These are phyloP conservation scores for Eimeria praecox DNA, from an alignment of 169 alveolate species.

Conservation along the genomic window DNA sequence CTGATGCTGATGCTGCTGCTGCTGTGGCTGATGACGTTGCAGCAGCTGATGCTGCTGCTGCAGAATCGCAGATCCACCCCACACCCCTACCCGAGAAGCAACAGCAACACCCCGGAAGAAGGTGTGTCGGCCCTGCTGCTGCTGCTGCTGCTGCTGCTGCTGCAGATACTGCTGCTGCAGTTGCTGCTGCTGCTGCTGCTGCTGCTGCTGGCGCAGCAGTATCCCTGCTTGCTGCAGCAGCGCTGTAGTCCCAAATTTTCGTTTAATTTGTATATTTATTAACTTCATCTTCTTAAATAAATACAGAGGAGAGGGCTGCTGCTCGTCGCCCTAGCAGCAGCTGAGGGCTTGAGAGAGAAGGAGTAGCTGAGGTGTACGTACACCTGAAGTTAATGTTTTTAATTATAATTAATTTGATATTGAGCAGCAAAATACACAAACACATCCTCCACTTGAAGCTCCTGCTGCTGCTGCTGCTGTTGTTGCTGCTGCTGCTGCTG, in stretches of 20 bases:
- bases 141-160: conserved; percentile 44
- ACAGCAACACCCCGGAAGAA: not conserved
- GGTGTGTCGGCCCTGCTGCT: not conserved
- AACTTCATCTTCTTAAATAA: not conserved
- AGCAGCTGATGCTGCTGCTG: conserved; percentile 36
- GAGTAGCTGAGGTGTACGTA: conserved; percentile 12
- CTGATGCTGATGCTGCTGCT: conserved; percentile 8
- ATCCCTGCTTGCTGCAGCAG: conserved; percentile 23
- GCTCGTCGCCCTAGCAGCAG: not conserved
- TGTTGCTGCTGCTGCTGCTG: conserved; percentile 12
- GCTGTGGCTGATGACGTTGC: not conserved
- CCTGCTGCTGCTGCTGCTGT: conserved; percentile 21
- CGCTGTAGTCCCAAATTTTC: not conserved
- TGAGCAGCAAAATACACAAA: not conserved
- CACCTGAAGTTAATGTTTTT: not conserved
- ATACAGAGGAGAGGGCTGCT: not conserved
- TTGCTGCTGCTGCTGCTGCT: not conserved
- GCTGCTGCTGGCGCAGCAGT: not conserved
- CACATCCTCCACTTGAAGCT: too few relatives aligned
- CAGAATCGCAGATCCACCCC: not conserved
- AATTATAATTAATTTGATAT: too few relatives aligned
- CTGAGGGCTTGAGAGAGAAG: conserved; percentile 7
- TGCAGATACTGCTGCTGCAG: not conserved
- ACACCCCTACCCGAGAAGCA: not conserved
- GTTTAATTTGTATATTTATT: not conserved